Percentiles rank a stretch among this genome's conserved stretches.
Conservation (phyloP, 169 alveolate genomes). For the Pseudocohnilembus persalinus region DNA sequence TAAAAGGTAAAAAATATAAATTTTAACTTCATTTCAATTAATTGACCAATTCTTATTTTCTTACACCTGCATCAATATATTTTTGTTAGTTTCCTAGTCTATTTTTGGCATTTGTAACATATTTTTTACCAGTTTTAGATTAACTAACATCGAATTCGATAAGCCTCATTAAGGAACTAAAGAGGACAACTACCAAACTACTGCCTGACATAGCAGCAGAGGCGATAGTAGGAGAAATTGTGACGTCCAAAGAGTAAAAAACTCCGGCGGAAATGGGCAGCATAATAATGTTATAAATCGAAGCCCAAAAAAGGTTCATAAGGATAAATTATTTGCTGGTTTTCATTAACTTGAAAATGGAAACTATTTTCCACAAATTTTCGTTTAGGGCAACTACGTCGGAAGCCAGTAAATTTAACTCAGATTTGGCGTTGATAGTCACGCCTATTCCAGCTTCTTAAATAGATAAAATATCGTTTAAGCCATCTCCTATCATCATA, state of each 20-base stretch:
- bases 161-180: constrained; percentile 31
- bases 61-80: background rate
- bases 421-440: constrained; percentile 42
- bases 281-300: constrained; percentile 31
- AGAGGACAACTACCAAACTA: constrained; percentile 33
- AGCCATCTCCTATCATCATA: constrained; percentile 55
- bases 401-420: constrained; percentile 41
- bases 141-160: constrained; percentile 7
- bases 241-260: constrained; percentile 24
- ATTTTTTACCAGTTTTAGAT: background rate
- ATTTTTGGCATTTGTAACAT: background rate
- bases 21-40: no score
- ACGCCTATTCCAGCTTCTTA: constrained; percentile 44
- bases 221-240: constrained; percentile 37
- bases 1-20: no score
- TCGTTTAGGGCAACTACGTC: constrained; percentile 36
- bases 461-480: constrained; percentile 41
- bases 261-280: constrained; percentile 47
- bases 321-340: constrained; percentile 9
- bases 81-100: no score
- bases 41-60: background rate
- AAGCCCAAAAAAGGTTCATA: constrained; percentile 37
- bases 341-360: constrained; percentile 28
- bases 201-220: constrained; percentile 39
- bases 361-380: constrained; percentile 38